A percentile compares a stretch with the other conserved stretches of the same genome.
Evolutionary conservation across 148 eudicot species (phyloP).

Genomic region (Limonium bicolor): DNA sequence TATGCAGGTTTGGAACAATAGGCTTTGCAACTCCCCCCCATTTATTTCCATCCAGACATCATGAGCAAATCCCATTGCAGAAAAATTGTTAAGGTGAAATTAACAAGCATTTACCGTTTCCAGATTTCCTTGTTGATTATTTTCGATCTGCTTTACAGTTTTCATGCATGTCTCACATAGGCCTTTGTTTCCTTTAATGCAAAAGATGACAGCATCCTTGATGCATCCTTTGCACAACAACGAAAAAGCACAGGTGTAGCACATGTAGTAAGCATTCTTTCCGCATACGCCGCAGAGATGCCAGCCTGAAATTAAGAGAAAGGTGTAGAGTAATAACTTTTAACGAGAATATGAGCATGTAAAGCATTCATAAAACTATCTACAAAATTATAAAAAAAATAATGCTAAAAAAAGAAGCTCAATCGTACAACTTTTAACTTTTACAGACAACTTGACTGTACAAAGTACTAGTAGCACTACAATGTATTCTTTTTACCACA

Average conservation of each 20-base stretch:
- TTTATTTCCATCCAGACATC: neutral
- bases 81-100: neutral
- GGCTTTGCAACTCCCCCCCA: neutral
- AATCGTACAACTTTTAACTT: too few species aligned
- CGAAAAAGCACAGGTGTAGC: constrained; percentile 78
- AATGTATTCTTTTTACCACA: too few species aligned
- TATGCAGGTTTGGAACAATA: neutral
- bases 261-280: constrained; percentile 81
- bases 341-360: neutral
- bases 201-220: constrained; percentile 46
- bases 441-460: too few species aligned
- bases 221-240: constrained; percentile 84
- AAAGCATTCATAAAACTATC: neutral
- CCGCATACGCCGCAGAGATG: constrained; percentile 72
- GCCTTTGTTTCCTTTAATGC: constrained; percentile 81
- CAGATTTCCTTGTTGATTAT: constrained; percentile 25
- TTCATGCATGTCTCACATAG: constrained; percentile 88
- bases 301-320: constrained; percentile 55
- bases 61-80: neutral
- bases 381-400: neutral
- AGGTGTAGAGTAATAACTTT: neutral
- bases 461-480: too few species aligned
- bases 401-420: neutral
- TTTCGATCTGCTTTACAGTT: constrained; percentile 53
- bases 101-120: constrained; percentile 19